These are phyloP conservation scores for Sporothrix globosa DNA, from an alignment of 2,329 filamentous ascomycete genomes.

Conservation along the genomic window DNA sequence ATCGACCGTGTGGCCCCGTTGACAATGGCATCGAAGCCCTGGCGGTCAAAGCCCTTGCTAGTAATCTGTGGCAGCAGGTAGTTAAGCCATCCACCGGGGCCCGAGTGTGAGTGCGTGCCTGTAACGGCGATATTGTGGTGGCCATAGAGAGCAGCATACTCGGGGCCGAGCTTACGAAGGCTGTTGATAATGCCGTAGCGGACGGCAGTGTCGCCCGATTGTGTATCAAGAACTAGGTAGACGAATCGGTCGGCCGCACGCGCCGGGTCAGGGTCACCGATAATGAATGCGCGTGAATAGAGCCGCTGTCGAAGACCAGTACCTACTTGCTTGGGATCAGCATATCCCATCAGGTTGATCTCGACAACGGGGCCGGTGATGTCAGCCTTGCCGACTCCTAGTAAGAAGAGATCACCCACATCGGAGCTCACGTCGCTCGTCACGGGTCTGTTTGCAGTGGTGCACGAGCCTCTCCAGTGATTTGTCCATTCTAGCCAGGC, in stretches of 20 bases:
- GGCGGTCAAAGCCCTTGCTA: slow-evolving; percentile 79
- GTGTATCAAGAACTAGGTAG: slow-evolving; percentile 84
- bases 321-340: slow-evolving; percentile 76
- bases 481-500: slow-evolving; percentile 3
- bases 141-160: slow-evolving; percentile 70
- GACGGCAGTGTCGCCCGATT: slow-evolving; percentile 83
- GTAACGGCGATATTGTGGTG: slow-evolving; percentile 84
- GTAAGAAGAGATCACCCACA: slow-evolving; percentile 50
- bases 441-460: not conserved
- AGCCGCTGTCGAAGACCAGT: slow-evolving; percentile 81
- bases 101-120: slow-evolving; percentile 87
- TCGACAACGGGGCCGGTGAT: slow-evolving; percentile 77
- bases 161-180: slow-evolving; percentile 66
- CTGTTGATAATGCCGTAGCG: slow-evolving; percentile 79
- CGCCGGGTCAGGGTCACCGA: slow-evolving; percentile 68
- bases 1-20: slow-evolving; percentile 81
- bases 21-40: slow-evolving; percentile 85
- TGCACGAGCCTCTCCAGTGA: not conserved
- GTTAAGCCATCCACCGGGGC: slow-evolving; percentile 88
- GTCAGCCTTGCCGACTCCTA: slow-evolving; percentile 59
- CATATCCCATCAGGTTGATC: slow-evolving; percentile 89
- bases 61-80: slow-evolving; percentile 89
- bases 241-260: slow-evolving; percentile 72
- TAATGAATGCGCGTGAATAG: slow-evolving; percentile 84
- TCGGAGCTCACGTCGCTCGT: not conserved